Evolutionary conservation across 1,284 basidiomycete genomes (phyloP), one percentile per base, ranked within the genome.

Genomic region (Gomphus sp.): DNA sequence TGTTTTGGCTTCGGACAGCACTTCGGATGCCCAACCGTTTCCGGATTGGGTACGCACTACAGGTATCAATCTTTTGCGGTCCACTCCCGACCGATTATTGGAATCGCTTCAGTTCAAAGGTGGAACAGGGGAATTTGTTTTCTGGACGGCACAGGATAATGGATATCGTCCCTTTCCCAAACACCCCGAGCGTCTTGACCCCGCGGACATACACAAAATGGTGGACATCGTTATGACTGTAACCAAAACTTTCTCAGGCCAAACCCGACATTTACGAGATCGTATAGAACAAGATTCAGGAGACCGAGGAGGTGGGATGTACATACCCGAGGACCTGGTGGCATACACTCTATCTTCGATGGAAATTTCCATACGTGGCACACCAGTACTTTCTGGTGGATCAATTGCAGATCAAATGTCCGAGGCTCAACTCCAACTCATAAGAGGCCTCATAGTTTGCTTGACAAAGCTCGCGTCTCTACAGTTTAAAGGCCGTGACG

Each of bases 301-400:
- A 2, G 87, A 90, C 62, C 76, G 89, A 31, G 89, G 89, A 0
- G 80, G 80, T 1, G 89, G 89, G 0, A 81, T 93, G 61, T 95
- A 95, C 66, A 75, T 98, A 2, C 91, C 94, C 0, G 90, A 95
- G 65, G 92, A 96, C 63, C 74, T 97, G 37, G 76, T 96, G n/a
- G 91, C 85, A 1, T 97, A 95, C 69, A 94, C 93, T 0, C 80
- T 98, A 50, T 76, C 86, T 2, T 77, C 82, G n/a, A 80, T 91
- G 57, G 95, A 98, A 72, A 81, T 91, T 25, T 81, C 89, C 0
- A 82, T 87, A 58, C 80, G 94, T 36, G 93, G 92, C 1, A 71
- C 79, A 8, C 80, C 79, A 7, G 67, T 69, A 4, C 45, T 58
- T 31, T 69, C 72, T 6, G 74, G 75, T 16, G 81, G 78, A 6